Evolutionary conservation across 805 yeast species (phyloP), one percentile per base, ranked within the genome.

Genomic region (Starmera caribaea): DNA sequence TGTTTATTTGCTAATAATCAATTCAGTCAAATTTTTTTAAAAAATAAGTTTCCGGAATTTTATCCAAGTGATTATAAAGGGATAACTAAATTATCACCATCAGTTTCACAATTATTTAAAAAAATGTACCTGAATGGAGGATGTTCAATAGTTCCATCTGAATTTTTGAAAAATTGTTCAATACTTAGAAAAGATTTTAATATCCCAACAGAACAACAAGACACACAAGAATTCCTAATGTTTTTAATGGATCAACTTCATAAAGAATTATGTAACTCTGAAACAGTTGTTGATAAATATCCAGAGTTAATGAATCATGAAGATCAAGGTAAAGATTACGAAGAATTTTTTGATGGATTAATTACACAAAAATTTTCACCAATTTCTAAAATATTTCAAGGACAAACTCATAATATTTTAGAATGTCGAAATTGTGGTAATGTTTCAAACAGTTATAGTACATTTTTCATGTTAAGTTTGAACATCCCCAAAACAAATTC

Each of bases 161-260:
- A 75, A 34, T 81, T 83, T 49, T 63, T 82, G 33, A 68, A 77
- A 35, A 57, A 65, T 2, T 62, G 79, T 38, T 58, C 73, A 16
- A 44, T 60, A 7, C 51, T 81, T 16, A 75, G 81, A 46, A 88
- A 88, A 0, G 85, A 79, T 49, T 68, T 81, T 40, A 63, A 66
- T 45, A 80, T 83, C 11, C 90, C 90, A 0, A 58, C 70, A 47
- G 86, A 81, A 49, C 94, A 84, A 50, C 92, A 84, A 52, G 94
- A 84, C 55, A 79, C 89, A 2, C 87, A 83, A 40, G 92, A 84
- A 49, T 81, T 81, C 50, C 58, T 84, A 34, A 66, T 81, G 54
- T 74, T 82, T 43, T 46, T 82, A 10, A 59, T 83, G 45, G 89
- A 80, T 51, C 68, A 76, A 45, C 55, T 84, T 11, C 90, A 84